A percentile compares a stretch with the other conserved stretches of the same genome.
Evolutionary conservation across 106 monocot species (phyloP).

Genomic region (Ottelia alismoides): DNA sequence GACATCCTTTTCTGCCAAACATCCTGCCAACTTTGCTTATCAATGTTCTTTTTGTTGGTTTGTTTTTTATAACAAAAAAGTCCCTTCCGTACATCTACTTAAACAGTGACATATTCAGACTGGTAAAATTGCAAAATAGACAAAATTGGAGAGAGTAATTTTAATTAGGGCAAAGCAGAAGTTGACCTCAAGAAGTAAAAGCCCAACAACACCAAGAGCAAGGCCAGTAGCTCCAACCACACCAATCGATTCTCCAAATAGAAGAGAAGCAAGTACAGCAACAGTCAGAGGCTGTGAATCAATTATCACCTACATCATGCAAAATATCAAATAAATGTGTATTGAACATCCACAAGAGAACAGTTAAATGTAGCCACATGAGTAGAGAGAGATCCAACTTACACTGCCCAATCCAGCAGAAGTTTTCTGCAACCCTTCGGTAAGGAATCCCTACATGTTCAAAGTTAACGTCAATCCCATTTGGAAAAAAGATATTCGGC

Average conservation of each 20-base stretch:
- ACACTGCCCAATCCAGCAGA: conserved; percentile 97
- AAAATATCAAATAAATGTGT: too few species aligned
- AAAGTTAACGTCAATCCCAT: too few species aligned
- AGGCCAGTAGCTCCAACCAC: conserved; percentile 63
- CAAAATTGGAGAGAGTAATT: too few species aligned
- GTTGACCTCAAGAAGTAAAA: conserved; percentile 90
- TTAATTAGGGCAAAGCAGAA: too few species aligned
- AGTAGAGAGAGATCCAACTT: conserved; percentile 8
- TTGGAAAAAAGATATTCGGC: too few species aligned
- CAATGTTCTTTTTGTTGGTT: too few species aligned
- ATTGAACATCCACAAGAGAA: neutral
- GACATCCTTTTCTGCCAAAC: too few species aligned
- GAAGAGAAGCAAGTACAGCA: conserved; percentile 67
- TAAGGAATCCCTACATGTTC: conserved; percentile 96
- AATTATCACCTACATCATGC: conserved; percentile 67
- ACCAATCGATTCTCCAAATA: conserved; percentile 96
- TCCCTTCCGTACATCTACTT: too few species aligned
- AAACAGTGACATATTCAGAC: too few species aligned
- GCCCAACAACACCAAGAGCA: conserved; percentile 78
- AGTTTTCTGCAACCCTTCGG: conserved; percentile 90
- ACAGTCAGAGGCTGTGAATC: conserved; percentile 98
- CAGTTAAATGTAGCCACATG: neutral
- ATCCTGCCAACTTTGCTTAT: too few species aligned
- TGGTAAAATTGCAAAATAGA: too few species aligned
- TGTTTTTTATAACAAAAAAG: too few species aligned